These are phyloP conservation scores for Phytopythium boreale DNA, from an alignment of 352 stramenopile genomes.

Conservation along the genomic window DNA sequence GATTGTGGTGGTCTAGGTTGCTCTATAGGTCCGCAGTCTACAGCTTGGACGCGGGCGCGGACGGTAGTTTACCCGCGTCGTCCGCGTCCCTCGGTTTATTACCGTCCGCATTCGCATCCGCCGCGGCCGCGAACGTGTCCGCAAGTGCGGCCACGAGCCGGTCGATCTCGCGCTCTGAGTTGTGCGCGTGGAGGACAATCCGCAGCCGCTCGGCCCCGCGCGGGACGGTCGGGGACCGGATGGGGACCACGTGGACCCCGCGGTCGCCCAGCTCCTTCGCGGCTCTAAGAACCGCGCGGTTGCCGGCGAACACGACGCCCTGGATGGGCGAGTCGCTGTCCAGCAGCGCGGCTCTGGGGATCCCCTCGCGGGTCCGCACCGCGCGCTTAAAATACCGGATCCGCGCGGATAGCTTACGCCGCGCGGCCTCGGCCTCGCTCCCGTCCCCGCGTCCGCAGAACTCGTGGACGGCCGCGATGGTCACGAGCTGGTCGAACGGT, in stretches of 20 bases:
- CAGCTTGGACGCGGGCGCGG: background rate
- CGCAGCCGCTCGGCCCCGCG: slow-evolving; percentile 93
- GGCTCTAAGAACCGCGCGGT: slow-evolving; percentile 82
- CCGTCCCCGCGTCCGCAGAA: slow-evolving; percentile 66
- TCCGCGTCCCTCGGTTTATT: background rate
- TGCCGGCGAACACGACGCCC: slow-evolving; percentile 91
- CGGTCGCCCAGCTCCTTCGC: slow-evolving; percentile 54
- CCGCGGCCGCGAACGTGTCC: slow-evolving; percentile 33
- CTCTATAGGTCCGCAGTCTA: too few species aligned
- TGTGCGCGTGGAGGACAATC: slow-evolving; percentile 95
- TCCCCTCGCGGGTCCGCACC: slow-evolving; percentile 30
- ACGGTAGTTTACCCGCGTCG: too few species aligned
- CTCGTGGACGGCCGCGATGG: slow-evolving; percentile 88
- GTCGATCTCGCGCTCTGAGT: slow-evolving; percentile 87
- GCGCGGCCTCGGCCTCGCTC: slow-evolving; percentile 21
- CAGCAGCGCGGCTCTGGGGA: slow-evolving; percentile 48
- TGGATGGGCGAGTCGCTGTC: slow-evolving; percentile 91
- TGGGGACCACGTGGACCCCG: slow-evolving; percentile 92
- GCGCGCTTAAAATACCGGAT: slow-evolving; percentile 81
- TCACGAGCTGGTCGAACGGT: slow-evolving; percentile 89
- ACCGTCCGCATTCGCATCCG: background rate
- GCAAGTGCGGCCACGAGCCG: slow-evolving; percentile 49
- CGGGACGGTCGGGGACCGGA: slow-evolving; percentile 94
- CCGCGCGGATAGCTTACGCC: slow-evolving; percentile 42
- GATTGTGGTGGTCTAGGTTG: background rate